Conservation (phyloP, 1,284 basidiomycete genomes). For the Heterobasidion parviporum region DNA sequence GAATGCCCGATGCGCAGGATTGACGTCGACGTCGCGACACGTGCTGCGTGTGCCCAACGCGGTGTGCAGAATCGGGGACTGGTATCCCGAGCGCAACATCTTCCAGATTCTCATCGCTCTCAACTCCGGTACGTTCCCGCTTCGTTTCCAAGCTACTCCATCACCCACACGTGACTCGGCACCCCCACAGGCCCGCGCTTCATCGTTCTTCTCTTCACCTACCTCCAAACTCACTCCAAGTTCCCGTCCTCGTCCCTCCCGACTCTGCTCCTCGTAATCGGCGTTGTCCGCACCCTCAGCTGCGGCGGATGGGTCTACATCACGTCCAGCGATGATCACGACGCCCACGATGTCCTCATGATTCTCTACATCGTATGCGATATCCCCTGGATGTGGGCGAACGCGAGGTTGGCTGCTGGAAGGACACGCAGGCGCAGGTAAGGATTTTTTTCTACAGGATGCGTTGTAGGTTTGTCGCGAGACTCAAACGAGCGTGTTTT, state of each 20-base stretch:
- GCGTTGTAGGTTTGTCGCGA: not conserved
- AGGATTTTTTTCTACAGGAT: slow-evolving; percentile 7
- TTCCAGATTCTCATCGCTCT: slow-evolving; percentile 91
- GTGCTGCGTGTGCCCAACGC: not conserved
- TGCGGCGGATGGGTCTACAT: slow-evolving; percentile 94
- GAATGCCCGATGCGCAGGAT: not conserved
- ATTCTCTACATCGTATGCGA: slow-evolving; percentile 76
- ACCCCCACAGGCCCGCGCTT: slow-evolving; percentile 66
- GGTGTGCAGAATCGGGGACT: slow-evolving; percentile 72
- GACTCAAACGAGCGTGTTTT: not conserved
- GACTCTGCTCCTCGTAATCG: slow-evolving; percentile 50
- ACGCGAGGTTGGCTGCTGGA: slow-evolving; percentile 26
- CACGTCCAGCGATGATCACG: slow-evolving; percentile 76
- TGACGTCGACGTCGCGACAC: not conserved
- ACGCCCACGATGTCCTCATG: slow-evolving; percentile 87
- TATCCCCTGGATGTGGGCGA: slow-evolving; percentile 83
- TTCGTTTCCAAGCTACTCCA: slow-evolving; percentile 23
- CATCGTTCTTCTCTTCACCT: slow-evolving; percentile 65
- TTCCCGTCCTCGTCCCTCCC: slow-evolving; percentile 35
- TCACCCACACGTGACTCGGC: slow-evolving; percentile 18
- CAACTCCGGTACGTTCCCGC: slow-evolving; percentile 55
- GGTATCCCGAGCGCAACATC: slow-evolving; percentile 82
- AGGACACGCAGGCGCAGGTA: slow-evolving; percentile 45
- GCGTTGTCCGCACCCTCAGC: slow-evolving; percentile 70
- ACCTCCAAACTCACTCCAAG: slow-evolving; percentile 41